Conservation (phyloP, 2,329 filamentous ascomycete genomes). For the Mollisia scopiformis region DNA sequence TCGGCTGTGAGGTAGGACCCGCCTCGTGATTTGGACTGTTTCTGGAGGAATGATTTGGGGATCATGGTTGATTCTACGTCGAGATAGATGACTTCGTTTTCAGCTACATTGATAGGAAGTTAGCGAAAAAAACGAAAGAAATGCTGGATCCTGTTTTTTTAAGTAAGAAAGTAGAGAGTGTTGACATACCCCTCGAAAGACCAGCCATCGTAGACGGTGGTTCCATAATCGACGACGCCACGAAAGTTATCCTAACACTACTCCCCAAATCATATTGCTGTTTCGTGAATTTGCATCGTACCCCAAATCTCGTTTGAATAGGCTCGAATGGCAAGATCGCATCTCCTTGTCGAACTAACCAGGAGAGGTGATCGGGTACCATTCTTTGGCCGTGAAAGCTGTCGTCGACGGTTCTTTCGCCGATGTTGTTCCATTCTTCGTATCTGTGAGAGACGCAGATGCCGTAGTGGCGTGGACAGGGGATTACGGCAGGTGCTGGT, state of each 20-base stretch:
- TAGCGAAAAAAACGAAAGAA: not conserved
- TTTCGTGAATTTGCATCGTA: not conserved
- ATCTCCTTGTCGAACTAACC: conserved; percentile 5
- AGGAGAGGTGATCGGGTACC: conserved; percentile 7
- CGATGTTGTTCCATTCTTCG: not conserved
- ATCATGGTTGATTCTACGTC: not conserved
- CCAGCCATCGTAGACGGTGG: not conserved
- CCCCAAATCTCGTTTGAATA: not conserved
- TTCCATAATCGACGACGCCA: not conserved
- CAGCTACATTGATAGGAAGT: not conserved
- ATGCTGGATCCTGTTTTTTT: not conserved
- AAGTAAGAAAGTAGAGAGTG: not conserved
- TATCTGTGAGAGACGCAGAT: conserved; percentile 1
- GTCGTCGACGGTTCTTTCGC: not conserved
- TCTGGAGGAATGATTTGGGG: not conserved
- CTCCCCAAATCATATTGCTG: not conserved
- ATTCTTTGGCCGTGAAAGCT: not conserved
- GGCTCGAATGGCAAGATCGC: not conserved
- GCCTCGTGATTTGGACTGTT: not conserved
- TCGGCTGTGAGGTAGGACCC: not conserved
- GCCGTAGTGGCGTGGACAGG: conserved; percentile 7
- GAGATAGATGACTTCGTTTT: conserved; percentile 4
- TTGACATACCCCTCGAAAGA: not conserved
- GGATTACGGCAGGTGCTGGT: not conserved
- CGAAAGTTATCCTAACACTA: not conserved